phyloP scores from a whole-genome alignment of 2,329 filamentous ascomycete species.

The Arthrinium phaeospermum region DNA sequence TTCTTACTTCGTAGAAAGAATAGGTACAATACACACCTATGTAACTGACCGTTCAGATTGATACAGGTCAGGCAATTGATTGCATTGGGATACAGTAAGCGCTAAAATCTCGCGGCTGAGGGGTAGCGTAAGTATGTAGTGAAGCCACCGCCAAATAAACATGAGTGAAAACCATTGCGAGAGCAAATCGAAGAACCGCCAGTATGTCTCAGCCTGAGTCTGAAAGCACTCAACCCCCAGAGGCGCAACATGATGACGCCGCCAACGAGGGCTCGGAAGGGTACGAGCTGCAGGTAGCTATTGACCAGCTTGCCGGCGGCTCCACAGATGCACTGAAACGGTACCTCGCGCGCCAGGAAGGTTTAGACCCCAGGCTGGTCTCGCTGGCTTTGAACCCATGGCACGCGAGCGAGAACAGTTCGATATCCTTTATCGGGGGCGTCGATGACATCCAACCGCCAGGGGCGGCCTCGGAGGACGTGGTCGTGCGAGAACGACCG shows the following conservation, averaged over 20 bases:
- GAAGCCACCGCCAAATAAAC: not conserved
- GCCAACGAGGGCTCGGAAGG: not conserved
- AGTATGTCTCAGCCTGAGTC: not conserved
- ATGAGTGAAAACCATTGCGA: not conserved
- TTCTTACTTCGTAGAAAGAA: no score
- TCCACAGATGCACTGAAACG: not conserved
- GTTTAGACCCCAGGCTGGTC: not conserved
- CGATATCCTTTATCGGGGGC: not conserved
- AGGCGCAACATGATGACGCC: not conserved
- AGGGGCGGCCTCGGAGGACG: not conserved
- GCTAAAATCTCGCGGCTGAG: not conserved
- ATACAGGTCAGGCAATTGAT: no score
- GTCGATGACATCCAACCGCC: not conserved
- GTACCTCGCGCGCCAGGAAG: not conserved
- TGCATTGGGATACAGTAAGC: fast-evolving
- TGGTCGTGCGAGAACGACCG: no score
- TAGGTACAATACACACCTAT: no score
- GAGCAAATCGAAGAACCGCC: not conserved
- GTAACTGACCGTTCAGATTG: no score
- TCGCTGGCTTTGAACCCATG: not conserved
- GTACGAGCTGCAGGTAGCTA: not conserved
- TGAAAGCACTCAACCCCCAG: not conserved
- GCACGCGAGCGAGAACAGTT: not conserved
- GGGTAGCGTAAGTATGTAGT: no score
- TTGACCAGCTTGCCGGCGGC: not conserved